These are phyloP conservation scores for Pseudogymnoascus sp. DNA, from an alignment of 2,329 filamentous ascomycete genomes.

Conservation along the genomic window DNA sequence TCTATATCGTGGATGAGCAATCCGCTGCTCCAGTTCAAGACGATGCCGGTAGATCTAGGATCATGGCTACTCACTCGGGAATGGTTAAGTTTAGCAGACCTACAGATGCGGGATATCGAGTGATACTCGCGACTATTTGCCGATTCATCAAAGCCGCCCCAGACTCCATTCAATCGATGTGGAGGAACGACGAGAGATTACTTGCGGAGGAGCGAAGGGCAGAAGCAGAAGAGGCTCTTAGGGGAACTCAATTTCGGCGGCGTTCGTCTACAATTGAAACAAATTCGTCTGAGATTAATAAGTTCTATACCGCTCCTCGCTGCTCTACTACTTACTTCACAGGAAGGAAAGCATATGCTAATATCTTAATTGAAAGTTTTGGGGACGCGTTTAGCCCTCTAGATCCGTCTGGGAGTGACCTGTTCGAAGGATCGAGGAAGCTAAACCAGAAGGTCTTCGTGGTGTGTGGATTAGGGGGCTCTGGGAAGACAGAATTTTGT, in stretches of 20 bases:
- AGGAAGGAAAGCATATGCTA: constrained; percentile 8
- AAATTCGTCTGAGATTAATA: not conserved
- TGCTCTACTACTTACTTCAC: constrained; percentile 6
- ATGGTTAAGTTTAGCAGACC: constrained; percentile 23
- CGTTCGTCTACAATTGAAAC: not conserved
- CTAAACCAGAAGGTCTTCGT: constrained; percentile 18
- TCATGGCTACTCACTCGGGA: constrained; percentile 23
- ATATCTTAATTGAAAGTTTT: constrained; percentile 7
- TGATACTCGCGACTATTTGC: constrained; percentile 19
- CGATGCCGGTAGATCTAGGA: constrained; percentile 18
- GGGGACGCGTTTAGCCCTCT: not conserved
- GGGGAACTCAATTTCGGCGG: not conserved
- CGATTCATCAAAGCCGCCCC: constrained; percentile 18
- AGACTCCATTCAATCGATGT: not conserved
- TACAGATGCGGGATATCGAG: constrained; percentile 17
- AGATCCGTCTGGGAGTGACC: not conserved
- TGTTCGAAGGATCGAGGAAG: not conserved
- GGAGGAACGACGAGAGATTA: not conserved
- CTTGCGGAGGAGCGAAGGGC: not conserved
- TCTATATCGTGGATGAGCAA: constrained; percentile 9
- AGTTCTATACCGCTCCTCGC: not conserved
- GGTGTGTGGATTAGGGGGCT: constrained; percentile 23
- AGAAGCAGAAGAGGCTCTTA: not conserved
- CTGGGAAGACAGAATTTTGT: constrained; percentile 25
- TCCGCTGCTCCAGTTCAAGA: constrained; percentile 15